Conservation (phyloP, 2,329 filamentous ascomycete genomes). For the Coniella vitis region DNA sequence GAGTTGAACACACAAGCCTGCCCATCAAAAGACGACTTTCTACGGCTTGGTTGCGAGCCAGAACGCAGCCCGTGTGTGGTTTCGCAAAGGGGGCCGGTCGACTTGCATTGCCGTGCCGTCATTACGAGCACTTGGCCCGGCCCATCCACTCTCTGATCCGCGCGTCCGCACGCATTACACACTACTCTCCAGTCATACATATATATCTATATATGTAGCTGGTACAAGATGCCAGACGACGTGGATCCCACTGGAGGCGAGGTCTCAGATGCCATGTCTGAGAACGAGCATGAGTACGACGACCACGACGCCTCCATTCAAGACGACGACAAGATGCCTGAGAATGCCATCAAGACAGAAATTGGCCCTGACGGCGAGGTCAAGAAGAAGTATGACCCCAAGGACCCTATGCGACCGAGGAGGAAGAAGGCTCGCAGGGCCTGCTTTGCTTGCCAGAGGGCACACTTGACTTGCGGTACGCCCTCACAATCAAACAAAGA, state of each 20-base stretch:
- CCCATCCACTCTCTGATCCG: conserved; percentile 6
- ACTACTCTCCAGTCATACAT: not conserved
- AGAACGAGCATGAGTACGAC: conserved; percentile 52
- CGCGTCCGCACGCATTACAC: conserved; percentile 2
- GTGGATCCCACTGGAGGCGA: conserved; percentile 47
- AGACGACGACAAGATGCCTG: conserved; percentile 48
- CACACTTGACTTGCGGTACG: conserved; percentile 97
- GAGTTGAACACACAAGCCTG: conserved; percentile 13
- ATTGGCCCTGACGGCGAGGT: conserved; percentile 41
- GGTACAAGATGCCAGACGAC: conserved; percentile 50
- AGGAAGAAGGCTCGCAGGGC: conserved; percentile 94
- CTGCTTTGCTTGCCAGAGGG: conserved; percentile 94
- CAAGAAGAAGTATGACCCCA: conserved; percentile 70
- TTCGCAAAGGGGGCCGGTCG: conserved; percentile 17
- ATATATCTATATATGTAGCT: conserved; percentile 21
- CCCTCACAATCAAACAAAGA: conserved; percentile 24
- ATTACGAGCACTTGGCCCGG: conserved; percentile 18
- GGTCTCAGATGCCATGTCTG: conserved; percentile 52
- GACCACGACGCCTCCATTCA: conserved; percentile 36
- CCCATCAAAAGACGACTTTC: conserved; percentile 10
- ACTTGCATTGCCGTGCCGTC: conserved; percentile 28
- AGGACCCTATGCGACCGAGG: conserved; percentile 82
- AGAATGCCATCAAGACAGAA: conserved; percentile 36
- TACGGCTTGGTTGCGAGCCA: conserved; percentile 6
- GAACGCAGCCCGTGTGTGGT: conserved; percentile 15